These are phyloP conservation scores for Ganoderma multipileum DNA, from an alignment of 1,284 basidiomycete genomes.

Conservation along the genomic window DNA sequence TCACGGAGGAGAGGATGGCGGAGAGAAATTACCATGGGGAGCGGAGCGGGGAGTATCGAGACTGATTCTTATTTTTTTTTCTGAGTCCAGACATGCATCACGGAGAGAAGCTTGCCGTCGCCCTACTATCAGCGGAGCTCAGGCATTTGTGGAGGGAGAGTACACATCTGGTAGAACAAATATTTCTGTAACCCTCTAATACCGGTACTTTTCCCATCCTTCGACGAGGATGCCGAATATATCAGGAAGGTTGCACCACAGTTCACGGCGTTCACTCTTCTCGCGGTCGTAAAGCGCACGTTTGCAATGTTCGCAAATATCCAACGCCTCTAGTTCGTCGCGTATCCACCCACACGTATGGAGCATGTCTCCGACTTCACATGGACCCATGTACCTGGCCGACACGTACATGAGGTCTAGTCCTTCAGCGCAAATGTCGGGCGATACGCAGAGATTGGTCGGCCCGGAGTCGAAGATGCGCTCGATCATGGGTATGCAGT, in stretches of 20 bases:
- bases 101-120: too few species aligned
- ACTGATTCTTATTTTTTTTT: background rate
- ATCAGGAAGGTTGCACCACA: background rate
- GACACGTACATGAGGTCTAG: background rate
- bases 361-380: background rate
- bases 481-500: background rate
- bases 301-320: background rate
- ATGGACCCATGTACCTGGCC: too few species aligned
- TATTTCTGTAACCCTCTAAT: background rate
- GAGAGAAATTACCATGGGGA: background rate
- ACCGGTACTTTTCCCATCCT: background rate
- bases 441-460: background rate
- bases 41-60: background rate
- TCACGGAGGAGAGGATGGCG: conserved; percentile 1
- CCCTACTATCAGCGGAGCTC: too few species aligned
- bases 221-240: background rate
- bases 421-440: background rate
- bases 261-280: background rate
- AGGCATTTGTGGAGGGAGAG: background rate
- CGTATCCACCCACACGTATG: background rate
- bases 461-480: background rate
- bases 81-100: background rate
- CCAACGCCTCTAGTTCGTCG: background rate
- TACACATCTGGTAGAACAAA: background rate
- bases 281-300: background rate